phyloP scores from a whole-genome alignment of 768 basidiomycete genomes.

The Hygrophoropsis aurantiaca region DNA sequence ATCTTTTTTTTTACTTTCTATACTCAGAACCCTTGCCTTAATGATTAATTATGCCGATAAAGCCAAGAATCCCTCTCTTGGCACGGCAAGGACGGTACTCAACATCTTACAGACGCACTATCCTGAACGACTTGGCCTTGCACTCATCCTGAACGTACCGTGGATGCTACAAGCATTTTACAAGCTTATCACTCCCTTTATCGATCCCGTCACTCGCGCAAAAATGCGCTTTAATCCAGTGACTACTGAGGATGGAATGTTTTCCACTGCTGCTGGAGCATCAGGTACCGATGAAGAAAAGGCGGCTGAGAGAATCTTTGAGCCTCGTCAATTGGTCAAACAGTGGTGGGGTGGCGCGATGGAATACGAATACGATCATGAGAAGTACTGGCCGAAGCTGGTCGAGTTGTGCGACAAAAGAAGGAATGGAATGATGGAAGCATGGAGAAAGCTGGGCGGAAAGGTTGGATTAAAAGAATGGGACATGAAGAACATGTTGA shows the following conservation, averaged over 20 bases:
- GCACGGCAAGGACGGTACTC: conserved; percentile 42
- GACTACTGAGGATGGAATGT: conserved; percentile 20
- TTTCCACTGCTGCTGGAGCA: conserved; percentile 20
- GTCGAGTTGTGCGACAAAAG: conserved; percentile 53
- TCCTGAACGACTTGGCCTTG: conserved; percentile 78
- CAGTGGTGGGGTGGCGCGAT: conserved; percentile 69
- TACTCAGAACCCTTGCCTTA: conserved; percentile 65
- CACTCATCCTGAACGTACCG: conserved; percentile 79
- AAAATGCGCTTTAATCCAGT: conserved; percentile 77
- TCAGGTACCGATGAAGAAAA: conserved; percentile 45
- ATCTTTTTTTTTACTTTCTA: neutral
- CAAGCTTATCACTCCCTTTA: conserved; percentile 76
- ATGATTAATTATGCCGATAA: conserved; percentile 79
- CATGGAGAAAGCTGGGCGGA: conserved; percentile 71
- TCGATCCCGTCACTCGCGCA: conserved; percentile 77
- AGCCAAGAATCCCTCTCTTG: conserved; percentile 54
- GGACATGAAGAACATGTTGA: conserved; percentile 55
- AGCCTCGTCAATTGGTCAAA: conserved; percentile 65
- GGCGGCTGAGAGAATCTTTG: conserved; percentile 43
- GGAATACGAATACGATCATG: conserved; percentile 73
- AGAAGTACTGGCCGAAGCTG: conserved; percentile 72
- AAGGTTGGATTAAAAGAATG: conserved; percentile 75
- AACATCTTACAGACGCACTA: conserved; percentile 80
- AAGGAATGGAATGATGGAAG: conserved; percentile 47
- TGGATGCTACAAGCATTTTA: conserved; percentile 74